A percentile compares a stretch with the other conserved stretches of the same genome.
Conservation (phyloP, 768 basidiomycete genomes). For the Trametes sanguinea region DNA sequence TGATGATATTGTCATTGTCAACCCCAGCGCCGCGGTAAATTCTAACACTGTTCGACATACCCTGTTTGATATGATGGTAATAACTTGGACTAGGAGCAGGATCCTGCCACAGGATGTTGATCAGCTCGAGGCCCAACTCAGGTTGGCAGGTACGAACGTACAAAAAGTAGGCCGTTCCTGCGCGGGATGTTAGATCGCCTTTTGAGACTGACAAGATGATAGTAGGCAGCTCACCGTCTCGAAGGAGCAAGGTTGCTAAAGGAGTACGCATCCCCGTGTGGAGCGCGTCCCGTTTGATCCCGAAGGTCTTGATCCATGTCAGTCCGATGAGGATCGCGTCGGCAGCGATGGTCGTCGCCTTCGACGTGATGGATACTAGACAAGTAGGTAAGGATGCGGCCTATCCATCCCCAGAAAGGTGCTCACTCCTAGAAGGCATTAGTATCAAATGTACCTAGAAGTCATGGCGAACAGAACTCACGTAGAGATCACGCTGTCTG, state of each 20-base stretch:
- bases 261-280: constrained; percentile 7
- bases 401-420: background rate
- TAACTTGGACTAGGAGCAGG: constrained; percentile 5
- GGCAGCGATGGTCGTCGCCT: constrained; percentile 8
- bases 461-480: background rate
- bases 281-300: background rate
- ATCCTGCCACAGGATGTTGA: background rate
- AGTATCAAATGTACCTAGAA: background rate
- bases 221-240: constrained; percentile 11
- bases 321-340: constrained; percentile 12
- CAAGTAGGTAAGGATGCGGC: background rate
- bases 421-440: background rate
- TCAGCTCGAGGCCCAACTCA: background rate
- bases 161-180: constrained; percentile 21
- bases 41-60: background rate
- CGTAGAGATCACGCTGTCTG: background rate
- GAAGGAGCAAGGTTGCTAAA: constrained; percentile 12
- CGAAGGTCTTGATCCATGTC: constrained; percentile 21
- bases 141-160: background rate
- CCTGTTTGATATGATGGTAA: constrained; percentile 4
- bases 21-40: background rate
- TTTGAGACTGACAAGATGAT: too few relatives aligned
- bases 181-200: background rate
- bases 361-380: constrained; percentile 6
- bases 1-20: background rate